A percentile compares a stretch with the other conserved stretches of the same genome.
These are phyloP conservation scores for Cutaneotrichosporon spelunceum DNA, from an alignment of 1,284 basidiomycete species.

Conservation along the genomic window DNA sequence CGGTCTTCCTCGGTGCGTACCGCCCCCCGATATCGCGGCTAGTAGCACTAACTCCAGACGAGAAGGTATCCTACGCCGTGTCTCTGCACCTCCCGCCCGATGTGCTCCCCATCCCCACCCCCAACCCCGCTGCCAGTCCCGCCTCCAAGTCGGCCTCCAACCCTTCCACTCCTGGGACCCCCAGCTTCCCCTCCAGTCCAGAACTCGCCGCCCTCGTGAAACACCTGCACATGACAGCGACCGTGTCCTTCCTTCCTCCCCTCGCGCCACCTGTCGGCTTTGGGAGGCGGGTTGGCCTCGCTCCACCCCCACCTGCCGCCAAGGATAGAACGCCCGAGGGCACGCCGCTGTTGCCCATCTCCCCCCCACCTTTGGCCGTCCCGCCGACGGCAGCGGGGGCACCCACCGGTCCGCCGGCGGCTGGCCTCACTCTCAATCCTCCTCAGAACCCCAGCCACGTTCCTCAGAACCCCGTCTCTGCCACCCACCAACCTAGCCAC, in stretches of 20 bases:
- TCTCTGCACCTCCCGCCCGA: slow-evolving; percentile 57
- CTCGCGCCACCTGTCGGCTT: slow-evolving; percentile 21
- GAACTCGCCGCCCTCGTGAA: slow-evolving; percentile 13
- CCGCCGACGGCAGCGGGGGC: neutral
- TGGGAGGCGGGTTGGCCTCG: slow-evolving; percentile 8
- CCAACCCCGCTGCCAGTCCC: neutral
- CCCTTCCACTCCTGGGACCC: neutral
- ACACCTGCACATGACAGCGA: slow-evolving; percentile 63
- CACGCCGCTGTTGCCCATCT: neutral
- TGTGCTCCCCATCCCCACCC: slow-evolving; percentile 25
- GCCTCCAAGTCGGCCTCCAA: neutral
- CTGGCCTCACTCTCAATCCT: neutral
- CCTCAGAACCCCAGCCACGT: neutral
- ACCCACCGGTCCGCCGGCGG: neutral
- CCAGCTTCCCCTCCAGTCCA: too few relatives aligned
- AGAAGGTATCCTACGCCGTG: slow-evolving; percentile 68
- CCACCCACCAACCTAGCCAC: neutral
- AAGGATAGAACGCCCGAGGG: slow-evolving; percentile 16
- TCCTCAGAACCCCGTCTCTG: neutral
- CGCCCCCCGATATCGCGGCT: too few relatives aligned
- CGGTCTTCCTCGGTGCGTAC: slow-evolving; percentile 66
- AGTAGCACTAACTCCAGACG: slow-evolving; percentile 55
- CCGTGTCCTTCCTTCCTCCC: slow-evolving; percentile 73
- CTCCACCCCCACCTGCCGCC: neutral
- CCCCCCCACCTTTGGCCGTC: neutral